Evolutionary conservation across 2,329 filamentous ascomycete genomes (phyloP).

Genomic region (Dothiorella sarmentorum): DNA sequence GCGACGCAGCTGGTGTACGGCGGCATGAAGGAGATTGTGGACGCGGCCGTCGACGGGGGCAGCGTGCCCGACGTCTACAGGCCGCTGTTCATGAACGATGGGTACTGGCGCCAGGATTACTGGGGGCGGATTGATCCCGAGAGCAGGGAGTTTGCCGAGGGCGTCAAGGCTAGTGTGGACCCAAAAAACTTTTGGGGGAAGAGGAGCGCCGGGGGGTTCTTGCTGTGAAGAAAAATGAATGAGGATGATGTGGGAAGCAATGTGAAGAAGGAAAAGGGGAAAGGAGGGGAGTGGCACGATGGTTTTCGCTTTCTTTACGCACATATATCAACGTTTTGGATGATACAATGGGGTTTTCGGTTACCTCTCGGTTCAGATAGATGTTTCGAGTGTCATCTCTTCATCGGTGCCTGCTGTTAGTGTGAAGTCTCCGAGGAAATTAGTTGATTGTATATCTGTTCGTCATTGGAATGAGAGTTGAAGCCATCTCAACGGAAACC

Average conservation of each 20-base stretch:
- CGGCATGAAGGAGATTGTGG: slow-evolving; percentile 35
- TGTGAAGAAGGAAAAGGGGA: background rate
- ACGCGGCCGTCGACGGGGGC: slow-evolving; percentile 33
- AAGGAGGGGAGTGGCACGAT: background rate
- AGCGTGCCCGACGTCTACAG: slow-evolving; percentile 40
- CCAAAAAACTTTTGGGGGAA: slow-evolving; percentile 40
- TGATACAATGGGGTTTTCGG: too few species aligned
- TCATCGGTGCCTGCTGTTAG: too few species aligned
- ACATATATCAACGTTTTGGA: too few species aligned
- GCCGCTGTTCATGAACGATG: slow-evolving; percentile 48
- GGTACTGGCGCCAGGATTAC: slow-evolving; percentile 44
- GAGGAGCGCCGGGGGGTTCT: slow-evolving; percentile 38
- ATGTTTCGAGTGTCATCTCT: too few species aligned
- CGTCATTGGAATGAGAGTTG: too few species aligned
- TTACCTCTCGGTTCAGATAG: too few species aligned
- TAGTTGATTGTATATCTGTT: too few species aligned
- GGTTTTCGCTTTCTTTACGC: background rate
- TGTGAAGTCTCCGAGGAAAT: too few species aligned
- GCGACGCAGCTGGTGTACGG: slow-evolving; percentile 39
- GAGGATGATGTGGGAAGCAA: background rate
- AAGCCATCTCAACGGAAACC: too few species aligned
- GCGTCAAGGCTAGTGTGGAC: slow-evolving; percentile 38
- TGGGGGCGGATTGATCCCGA: slow-evolving; percentile 38
- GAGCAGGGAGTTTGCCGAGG: slow-evolving; percentile 29
- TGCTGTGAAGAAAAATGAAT: too few species aligned